Conservation (phyloP, 106 monocot genomes). For the Allium fistulosum region DNA sequence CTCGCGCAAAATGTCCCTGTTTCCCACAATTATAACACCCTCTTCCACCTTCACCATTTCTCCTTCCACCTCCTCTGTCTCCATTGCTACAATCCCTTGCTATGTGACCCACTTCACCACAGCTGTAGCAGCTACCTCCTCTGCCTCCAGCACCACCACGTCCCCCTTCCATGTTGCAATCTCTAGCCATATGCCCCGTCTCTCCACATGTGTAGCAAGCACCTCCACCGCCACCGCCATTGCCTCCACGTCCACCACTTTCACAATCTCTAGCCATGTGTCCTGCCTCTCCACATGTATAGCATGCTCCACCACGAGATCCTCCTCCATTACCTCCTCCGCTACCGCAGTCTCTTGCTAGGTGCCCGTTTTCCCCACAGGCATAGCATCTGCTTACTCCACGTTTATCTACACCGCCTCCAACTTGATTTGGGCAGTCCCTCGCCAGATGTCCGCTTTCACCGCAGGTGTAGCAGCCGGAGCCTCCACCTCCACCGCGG, state of each 20-base stretch:
- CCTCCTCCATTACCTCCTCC: not conserved
- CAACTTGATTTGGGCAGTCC: conserved; percentile 4
- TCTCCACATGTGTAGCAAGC: not conserved
- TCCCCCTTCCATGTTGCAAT: not conserved
- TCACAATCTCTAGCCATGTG: not conserved
- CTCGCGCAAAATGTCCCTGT: not conserved
- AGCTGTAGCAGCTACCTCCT: not conserved
- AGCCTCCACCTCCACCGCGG: not conserved
- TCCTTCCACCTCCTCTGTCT: not conserved
- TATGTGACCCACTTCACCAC: not conserved
- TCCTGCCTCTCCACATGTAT: not conserved
- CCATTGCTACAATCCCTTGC: not conserved
- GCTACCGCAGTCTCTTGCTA: not conserved
- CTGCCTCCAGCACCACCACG: not conserved
- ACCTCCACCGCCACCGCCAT: not conserved
- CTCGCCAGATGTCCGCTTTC: conserved; percentile 13
- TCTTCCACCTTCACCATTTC: not conserved
- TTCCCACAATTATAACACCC: not conserved
- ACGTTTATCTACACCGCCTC: not conserved
- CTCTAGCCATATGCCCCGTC: not conserved
- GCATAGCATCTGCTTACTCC: not conserved
- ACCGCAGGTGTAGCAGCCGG: conserved; percentile 9
- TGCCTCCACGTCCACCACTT: not conserved
- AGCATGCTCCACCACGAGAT: not conserved
- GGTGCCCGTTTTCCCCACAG: not conserved